Evolutionary conservation across 768 basidiomycete species (phyloP).

Genomic region (Tylopilus vinaceipallidus): DNA sequence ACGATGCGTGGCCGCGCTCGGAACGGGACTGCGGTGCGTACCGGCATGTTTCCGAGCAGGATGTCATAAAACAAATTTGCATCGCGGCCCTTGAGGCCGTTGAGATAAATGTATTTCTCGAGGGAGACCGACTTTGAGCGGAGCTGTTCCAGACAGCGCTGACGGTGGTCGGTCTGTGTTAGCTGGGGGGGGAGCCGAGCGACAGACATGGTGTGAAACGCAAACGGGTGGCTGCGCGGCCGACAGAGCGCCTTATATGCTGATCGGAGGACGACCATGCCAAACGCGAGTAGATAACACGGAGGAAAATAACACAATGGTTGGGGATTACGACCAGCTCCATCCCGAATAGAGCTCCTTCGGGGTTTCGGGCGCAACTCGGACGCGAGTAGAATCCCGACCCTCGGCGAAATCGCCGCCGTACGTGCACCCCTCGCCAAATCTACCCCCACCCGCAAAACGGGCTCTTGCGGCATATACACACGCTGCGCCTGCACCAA

Average conservation of each 20-base stretch:
- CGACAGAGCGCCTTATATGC: neutral
- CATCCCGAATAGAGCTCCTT: too few relatives aligned
- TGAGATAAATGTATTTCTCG: constrained; percentile 72
- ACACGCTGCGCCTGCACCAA: too few relatives aligned
- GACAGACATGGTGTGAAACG: constrained; percentile 28
- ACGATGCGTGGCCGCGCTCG: neutral
- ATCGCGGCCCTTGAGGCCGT: constrained; percentile 60
- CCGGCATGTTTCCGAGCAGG: constrained; percentile 58
- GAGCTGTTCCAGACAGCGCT: constrained; percentile 55
- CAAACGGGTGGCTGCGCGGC: neutral
- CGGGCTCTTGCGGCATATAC: too few relatives aligned
- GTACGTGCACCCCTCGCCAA: too few relatives aligned
- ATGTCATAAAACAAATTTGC: constrained; percentile 65
- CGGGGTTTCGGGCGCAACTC: too few relatives aligned
- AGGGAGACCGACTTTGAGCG: constrained; percentile 54
- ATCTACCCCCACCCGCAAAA: too few relatives aligned
- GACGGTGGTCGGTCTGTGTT: constrained; percentile 48
- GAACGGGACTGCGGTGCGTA: constrained; percentile 22
- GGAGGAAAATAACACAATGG: too few relatives aligned
- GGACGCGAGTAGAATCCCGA: too few relatives aligned
- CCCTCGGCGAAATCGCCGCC: too few relatives aligned
- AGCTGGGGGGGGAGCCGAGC: constrained; percentile 48
- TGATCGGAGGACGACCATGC: neutral
- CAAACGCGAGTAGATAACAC: too few relatives aligned
- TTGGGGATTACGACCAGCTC: too few relatives aligned